Evolutionary conservation across 148 eudicot species (phyloP).

Genomic region (Rhododendron henanense): DNA sequence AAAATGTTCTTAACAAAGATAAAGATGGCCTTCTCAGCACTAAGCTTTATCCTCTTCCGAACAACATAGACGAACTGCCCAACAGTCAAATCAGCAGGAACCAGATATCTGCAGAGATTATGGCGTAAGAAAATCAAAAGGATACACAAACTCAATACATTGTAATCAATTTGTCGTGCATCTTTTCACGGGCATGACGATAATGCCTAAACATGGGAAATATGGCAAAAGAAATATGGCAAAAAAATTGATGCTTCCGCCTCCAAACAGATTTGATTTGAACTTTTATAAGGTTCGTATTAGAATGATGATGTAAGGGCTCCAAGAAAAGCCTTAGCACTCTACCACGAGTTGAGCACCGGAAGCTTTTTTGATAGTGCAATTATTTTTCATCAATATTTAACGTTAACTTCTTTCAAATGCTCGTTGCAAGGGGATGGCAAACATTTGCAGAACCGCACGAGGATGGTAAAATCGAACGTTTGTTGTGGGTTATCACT

Average conservation of each 20-base stretch:
- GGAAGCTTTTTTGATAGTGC: not conserved
- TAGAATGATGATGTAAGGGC: not conserved
- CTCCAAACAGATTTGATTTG: not conserved
- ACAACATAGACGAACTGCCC: slow-evolving; percentile 96
- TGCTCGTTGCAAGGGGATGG: not conserved
- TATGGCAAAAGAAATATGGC: not conserved
- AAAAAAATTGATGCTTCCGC: not conserved
- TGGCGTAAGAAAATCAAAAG: not conserved
- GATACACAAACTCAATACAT: not conserved
- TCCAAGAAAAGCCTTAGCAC: not conserved
- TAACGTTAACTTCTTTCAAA: not conserved
- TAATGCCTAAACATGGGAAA: not conserved
- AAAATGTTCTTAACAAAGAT: slow-evolving; percentile 83
- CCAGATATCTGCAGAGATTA: slow-evolving; percentile 54
- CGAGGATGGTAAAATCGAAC: not conserved
- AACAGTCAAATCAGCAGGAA: slow-evolving; percentile 93
- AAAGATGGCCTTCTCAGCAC: slow-evolving; percentile 95
- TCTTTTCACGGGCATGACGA: not conserved
- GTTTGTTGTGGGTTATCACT: not conserved
- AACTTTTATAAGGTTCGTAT: no score
- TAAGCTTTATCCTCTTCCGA: slow-evolving; percentile 89
- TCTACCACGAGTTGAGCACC: not conserved
- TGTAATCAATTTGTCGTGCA: not conserved
- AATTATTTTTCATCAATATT: not conserved
- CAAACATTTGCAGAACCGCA: not conserved